phyloP scores from a whole-genome alignment of 1,139 yeast genomes.

The Wickerhamomyces sp. region DNA sequence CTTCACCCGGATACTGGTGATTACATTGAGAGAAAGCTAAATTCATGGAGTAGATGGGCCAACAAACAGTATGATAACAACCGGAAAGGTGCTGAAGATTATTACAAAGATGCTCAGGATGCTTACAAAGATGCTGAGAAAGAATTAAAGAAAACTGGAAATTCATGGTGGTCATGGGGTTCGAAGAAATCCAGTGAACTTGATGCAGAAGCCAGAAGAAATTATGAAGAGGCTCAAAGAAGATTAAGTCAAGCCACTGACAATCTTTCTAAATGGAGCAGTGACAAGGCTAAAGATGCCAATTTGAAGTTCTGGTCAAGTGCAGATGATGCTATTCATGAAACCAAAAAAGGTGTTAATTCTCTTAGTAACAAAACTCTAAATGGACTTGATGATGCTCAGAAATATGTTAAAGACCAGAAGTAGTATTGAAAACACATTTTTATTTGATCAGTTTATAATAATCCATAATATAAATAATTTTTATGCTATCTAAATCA shows the following conservation, averaged over 20 bases:
- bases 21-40: conserved; percentile 19
- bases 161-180: conserved; percentile 32
- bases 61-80: conserved; percentile 23
- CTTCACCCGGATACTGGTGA: conserved; percentile 12
- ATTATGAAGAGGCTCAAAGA: conserved; percentile 27
- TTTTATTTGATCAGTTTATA: background rate
- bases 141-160: conserved; percentile 25
- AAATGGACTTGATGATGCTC: conserved; percentile 25
- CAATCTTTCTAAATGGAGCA: conserved; percentile 21
- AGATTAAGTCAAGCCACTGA: conserved; percentile 25
- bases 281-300: conserved; percentile 13
- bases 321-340: conserved; percentile 26
- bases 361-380: conserved; percentile 26
- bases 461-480: no score
- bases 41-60: conserved; percentile 23
- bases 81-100: conserved; percentile 24
- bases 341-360: conserved; percentile 27
- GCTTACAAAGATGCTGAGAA: conserved; percentile 30
- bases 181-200: conserved; percentile 27
- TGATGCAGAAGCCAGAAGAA: conserved; percentile 29
- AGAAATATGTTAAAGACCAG: conserved; percentile 27
- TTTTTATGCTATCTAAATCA: background rate
- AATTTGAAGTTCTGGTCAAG: conserved; percentile 26
- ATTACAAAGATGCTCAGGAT: conserved; percentile 25
- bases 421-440: conserved; percentile 6